Evolutionary conservation across 2,329 filamentous ascomycete genomes (phyloP).

Genomic region (Bipolaris oryzae): DNA sequence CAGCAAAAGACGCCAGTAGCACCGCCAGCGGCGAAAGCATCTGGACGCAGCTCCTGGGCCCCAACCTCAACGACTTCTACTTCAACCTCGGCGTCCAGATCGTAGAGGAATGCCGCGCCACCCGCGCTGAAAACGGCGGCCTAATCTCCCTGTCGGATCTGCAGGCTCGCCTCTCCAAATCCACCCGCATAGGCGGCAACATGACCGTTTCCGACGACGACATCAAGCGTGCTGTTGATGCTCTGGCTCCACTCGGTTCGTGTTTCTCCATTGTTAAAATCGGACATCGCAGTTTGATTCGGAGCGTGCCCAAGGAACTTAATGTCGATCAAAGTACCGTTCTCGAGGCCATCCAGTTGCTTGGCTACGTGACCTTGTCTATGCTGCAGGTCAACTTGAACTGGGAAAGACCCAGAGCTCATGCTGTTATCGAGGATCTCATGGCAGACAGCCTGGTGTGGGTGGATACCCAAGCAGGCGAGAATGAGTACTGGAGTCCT

Average conservation of each 20-base stretch:
- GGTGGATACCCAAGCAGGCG: constrained; percentile 84
- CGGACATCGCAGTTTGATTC: constrained; percentile 83
- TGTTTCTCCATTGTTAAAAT: constrained; percentile 86
- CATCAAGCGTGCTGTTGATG: constrained; percentile 84
- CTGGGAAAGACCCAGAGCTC: constrained; percentile 84
- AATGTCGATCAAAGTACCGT: constrained; percentile 93
- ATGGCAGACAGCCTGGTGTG: constrained; percentile 89
- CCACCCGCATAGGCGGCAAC: constrained; percentile 69
- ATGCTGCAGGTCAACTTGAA: constrained; percentile 86
- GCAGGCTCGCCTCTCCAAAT: constrained; percentile 73
- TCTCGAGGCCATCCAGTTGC: constrained; percentile 85
- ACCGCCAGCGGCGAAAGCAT: constrained; percentile 65
- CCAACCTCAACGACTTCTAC: constrained; percentile 96
- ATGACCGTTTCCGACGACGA: constrained; percentile 90
- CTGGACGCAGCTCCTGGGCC: constrained; percentile 91
- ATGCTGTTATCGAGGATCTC: constrained; percentile 88
- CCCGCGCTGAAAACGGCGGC: constrained; percentile 88
- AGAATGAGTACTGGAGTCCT: constrained; percentile 94
- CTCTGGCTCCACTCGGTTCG: constrained; percentile 83
- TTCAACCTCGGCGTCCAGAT: constrained; percentile 96
- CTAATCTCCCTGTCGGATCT: constrained; percentile 85
- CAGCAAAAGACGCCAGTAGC: not conserved
- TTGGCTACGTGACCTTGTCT: constrained; percentile 87
- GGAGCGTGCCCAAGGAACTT: constrained; percentile 91
- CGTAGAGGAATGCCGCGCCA: constrained; percentile 88